Evolutionary conservation across 495 filamentous ascomycete species (phyloP), one percentile per base, ranked within the genome.

Genomic region (Penicillium lividum): DNA sequence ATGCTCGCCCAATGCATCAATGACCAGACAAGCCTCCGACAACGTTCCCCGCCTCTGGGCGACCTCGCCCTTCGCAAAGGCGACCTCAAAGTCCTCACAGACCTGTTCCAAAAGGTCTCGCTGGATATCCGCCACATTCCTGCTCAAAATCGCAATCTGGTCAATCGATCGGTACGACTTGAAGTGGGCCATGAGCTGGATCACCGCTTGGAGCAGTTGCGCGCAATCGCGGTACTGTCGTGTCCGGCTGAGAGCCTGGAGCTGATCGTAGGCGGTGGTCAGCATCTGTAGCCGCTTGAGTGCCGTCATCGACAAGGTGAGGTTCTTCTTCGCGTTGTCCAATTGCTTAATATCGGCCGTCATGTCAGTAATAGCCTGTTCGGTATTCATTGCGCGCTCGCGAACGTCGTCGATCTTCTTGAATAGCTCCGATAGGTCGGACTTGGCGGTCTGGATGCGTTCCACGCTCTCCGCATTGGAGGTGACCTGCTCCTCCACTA

Each of bases 161-260:
- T 97, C 93, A 43, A 99, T 97, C 56, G 91, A 95, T 56, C 95
- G 83, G 70, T 98, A 98, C 67, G 91, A 94, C 72, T 97, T 96
- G 83, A 99, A 99, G 76, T 99, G 92, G 56, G 89, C 89, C 92
- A 97, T 97, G 31, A 99, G 86, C 82, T 99, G 94, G 58, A 98
- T 85, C 40, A 99, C 94, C 5, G 95, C 94, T 72, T 96, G 91
- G 53, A 99, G 83, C 52, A 99, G 79, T 66, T 94, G 92, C 36
- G 95, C 91, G 69, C 94, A 99, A 75, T 99, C 95, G 57, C 91
- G 83, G 72, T 99, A 99, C 73, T 99, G 94, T 61, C 93, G 80
- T 27, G 89, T 87, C 68, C 88, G 90, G 59, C 89, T 88, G 53
- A 96, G 80, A 33, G 85, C 89, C 54, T 89, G 85, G 28, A 99